Evolutionary conservation across 106 monocot species (phyloP), one percentile per base, ranked within the genome.

Genomic region (Acanthochlamys bracteata): DNA sequence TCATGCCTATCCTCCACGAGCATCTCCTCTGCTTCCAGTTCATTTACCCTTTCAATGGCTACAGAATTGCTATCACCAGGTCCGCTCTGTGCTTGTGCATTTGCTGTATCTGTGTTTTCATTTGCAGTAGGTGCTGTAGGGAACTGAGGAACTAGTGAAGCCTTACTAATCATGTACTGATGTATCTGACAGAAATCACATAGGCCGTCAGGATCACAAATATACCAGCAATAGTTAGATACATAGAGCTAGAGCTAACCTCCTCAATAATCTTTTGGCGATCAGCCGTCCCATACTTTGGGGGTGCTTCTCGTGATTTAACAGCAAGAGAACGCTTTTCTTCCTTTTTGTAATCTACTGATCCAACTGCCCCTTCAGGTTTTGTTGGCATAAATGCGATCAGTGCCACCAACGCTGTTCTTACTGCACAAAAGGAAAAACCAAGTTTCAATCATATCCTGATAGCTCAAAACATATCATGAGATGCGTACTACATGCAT

Each of bases 341-440:
- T 66, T 88, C 88, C 68, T 98, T 98, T 39, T 75, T 83, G 77
- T 82, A 98, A 64, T 98, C 96, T 49, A 98, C 78, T n/a, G 96
- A 98, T 39, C 96, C 96, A 13, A 98, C 33, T 26, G 96, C 96
- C 7, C 96, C 96, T 41, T 85, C 85, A n/a, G 91, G 88, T 66
- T 76, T 85, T n/a, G 96, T 91, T 47, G 91, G 91, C 88, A 96
- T 91, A 56, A 98, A 98, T 47, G 96, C 91, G 70, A 98, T 85
- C 70, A 98, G 59, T 20, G 96, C 96, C 10, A 98, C 88, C 49
- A 98, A 72, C 42, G 96, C 91, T 57, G 96, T 91, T 19, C 96
- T 84, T 24, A 98, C 96, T 98, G 70, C 3, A 16, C 23, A 17
- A 45, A 41, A 57, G 53, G 24, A 74, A 42, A 33, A 27, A 49